A percentile compares a stretch with the other conserved stretches of the same genome.
These are phyloP conservation scores for Lenwebbia sp. DNA, from an alignment of 345 rosid genomes.

Conservation along the genomic window DNA sequence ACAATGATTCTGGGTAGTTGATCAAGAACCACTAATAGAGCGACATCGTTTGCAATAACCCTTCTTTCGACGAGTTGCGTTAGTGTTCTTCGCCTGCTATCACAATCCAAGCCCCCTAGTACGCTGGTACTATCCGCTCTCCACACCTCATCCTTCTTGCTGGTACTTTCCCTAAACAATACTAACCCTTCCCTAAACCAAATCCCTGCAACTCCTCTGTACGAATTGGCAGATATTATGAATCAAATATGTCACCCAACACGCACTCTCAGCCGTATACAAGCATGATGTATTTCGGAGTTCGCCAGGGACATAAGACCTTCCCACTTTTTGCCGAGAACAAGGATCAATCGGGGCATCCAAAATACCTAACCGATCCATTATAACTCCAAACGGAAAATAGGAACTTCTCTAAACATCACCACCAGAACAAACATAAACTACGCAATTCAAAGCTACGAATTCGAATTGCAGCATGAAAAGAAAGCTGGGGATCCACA, in stretches of 20 bases:
- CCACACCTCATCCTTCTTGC: neutral
- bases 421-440: neutral
- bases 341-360: neutral
- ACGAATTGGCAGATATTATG: neutral
- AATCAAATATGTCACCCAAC: neutral
- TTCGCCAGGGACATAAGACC: neutral
- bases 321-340: neutral
- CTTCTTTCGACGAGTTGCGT: neutral
- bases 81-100: neutral
- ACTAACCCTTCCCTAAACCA: neutral
- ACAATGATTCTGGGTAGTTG: neutral
- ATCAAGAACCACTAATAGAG: neutral
- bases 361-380: neutral
- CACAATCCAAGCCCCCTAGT: neutral
- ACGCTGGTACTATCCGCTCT: neutral
- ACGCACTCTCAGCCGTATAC: neutral
- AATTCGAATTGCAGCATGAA: neutral
- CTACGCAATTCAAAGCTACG: neutral
- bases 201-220: neutral
- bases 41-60: neutral
- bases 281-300: neutral
- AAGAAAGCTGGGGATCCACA: neutral
- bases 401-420: neutral
- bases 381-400: neutral
- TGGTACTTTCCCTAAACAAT: neutral